Evolutionary conservation across 176 grass and related monocot genomes (phyloP).

Genomic region (Oryza officinalis): DNA sequence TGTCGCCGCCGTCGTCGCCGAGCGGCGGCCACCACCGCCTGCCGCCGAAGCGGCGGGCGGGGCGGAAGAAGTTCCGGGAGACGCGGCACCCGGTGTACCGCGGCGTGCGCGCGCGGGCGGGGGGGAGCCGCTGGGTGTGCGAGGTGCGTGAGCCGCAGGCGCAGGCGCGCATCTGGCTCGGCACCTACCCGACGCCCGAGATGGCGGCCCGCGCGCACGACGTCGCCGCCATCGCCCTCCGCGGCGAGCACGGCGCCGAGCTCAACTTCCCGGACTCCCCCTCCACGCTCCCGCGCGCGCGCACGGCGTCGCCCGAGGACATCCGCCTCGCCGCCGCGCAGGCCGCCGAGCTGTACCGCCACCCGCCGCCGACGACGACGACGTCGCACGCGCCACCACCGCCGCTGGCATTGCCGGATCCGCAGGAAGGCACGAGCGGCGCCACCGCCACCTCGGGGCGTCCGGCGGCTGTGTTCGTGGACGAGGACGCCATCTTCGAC

Average conservation of each 20-base stretch:
- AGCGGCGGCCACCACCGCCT: background rate
- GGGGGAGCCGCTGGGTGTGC: conserved; percentile 58
- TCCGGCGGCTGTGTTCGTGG: background rate
- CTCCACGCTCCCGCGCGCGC: conserved; percentile 3
- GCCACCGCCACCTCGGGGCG: too few species aligned
- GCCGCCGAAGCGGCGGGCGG: conserved; percentile 33
- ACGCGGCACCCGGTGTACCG: conserved; percentile 49
- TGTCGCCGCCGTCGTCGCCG: background rate
- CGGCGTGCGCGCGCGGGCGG: conserved; percentile 39
- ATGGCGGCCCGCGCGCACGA: conserved; percentile 76
- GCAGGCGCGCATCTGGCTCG: conserved; percentile 65
- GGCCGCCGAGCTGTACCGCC: conserved; percentile 31
- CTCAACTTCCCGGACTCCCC: conserved; percentile 50
- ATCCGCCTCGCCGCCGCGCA: conserved; percentile 36
- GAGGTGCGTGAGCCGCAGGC: conserved; percentile 64
- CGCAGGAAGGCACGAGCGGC: background rate
- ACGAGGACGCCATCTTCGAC: conserved; percentile 45
- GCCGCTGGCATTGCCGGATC: background rate
- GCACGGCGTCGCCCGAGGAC: conserved; percentile 13
- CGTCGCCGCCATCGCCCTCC: conserved; percentile 52
- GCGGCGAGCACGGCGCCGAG: background rate
- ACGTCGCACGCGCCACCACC: too few species aligned
- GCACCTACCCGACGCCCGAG: conserved; percentile 63
- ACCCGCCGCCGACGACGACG: background rate
- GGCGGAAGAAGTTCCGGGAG: conserved; percentile 51